A percentile compares a stretch with the other conserved stretches of the same genome.
phyloP scores from a whole-genome alignment of 176 grass and related monocot genomes.

The Juncus effusus region DNA sequence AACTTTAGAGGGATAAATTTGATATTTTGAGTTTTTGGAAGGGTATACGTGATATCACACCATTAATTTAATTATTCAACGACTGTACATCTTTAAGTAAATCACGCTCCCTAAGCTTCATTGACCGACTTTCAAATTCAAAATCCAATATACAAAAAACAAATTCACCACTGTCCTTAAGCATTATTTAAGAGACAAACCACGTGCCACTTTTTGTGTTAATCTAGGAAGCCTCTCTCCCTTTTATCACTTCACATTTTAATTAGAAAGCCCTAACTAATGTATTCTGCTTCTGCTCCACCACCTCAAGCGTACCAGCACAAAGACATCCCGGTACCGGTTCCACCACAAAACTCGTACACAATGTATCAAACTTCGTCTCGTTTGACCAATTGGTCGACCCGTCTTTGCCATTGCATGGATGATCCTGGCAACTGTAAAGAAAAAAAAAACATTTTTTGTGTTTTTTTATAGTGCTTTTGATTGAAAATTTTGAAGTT shows the following conservation, averaged over 20 bases:
- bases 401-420: conserved; percentile 94
- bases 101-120: too few relatives aligned
- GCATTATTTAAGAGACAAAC: conserved; percentile 8
- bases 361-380: conserved; percentile 28
- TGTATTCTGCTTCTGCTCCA: conserved; percentile 46
- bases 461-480: background rate
- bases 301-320: conserved; percentile 42
- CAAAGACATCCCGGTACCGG: conserved; percentile 1
- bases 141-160: background rate
- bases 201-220: conserved; percentile 16
- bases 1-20: too few relatives aligned
- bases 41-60: too few relatives aligned
- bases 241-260: background rate
- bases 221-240: background rate
- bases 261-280: conserved; percentile 30
- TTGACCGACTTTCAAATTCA: too few relatives aligned
- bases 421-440: conserved; percentile 96
- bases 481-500: conserved; percentile 33
- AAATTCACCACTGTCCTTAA: background rate
- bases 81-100: too few relatives aligned
- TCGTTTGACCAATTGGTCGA: conserved; percentile 60
- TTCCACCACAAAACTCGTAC: conserved; percentile 10
- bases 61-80: too few relatives aligned
- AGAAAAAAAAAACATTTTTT: conserved; percentile 11
- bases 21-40: too few relatives aligned